A percentile compares a stretch with the other conserved stretches of the same genome.
Conservation (phyloP, 1,139 yeast genomes). For the Pichia sp. region DNA sequence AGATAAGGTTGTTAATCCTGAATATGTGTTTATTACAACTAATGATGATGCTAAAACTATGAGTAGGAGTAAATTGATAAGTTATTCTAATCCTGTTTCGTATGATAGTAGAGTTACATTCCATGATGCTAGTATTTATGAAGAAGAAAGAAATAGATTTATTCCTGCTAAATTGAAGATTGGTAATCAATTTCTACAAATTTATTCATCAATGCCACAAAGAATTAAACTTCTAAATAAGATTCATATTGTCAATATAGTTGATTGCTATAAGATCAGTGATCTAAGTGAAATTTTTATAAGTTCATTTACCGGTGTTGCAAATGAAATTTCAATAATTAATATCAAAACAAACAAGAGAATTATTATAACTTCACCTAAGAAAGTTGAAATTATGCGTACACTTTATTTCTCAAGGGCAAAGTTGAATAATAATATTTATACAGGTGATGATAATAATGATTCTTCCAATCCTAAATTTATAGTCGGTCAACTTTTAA, state of each 20-base stretch:
- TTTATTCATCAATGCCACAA: constrained; percentile 38
- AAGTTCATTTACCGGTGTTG: constrained; percentile 44
- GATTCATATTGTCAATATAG: constrained; percentile 38
- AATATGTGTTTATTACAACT: constrained; percentile 23
- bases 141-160: constrained; percentile 36
- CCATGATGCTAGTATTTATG: constrained; percentile 49
- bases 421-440: constrained; percentile 26
- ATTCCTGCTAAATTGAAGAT: constrained; percentile 58
- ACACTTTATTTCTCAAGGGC: constrained; percentile 62
- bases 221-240: constrained; percentile 33
- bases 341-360: constrained; percentile 40
- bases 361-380: constrained; percentile 52
- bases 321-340: constrained; percentile 52
- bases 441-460: constrained; percentile 24
- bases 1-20: constrained; percentile 14
- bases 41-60: constrained; percentile 44
- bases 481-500: constrained; percentile 56
- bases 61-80: constrained; percentile 45
- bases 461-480: constrained; percentile 26
- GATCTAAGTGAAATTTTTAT: constrained; percentile 50
- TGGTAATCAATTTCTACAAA: constrained; percentile 65
- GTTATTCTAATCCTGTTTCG: constrained; percentile 33
- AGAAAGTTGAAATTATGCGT: constrained; percentile 62
- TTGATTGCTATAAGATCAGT: constrained; percentile 46
- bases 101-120: constrained; percentile 60